These are phyloP conservation scores for Tricharina praecox DNA, from an alignment of 495 filamentous ascomycete species.

Conservation along the genomic window DNA sequence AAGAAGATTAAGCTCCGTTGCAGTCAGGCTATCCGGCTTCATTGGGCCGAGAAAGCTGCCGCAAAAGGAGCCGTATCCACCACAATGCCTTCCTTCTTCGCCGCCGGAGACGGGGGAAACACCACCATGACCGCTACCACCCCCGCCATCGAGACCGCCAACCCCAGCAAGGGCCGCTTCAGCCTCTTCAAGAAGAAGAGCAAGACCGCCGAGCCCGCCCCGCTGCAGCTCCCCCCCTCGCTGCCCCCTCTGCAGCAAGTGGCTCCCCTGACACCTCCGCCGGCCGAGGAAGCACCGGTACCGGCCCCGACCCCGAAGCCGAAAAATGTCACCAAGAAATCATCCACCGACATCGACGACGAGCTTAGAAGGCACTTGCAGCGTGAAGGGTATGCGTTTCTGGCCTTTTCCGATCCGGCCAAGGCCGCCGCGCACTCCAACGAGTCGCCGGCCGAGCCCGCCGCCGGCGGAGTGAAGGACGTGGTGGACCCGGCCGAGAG, in stretches of 20 bases:
- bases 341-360: slow-evolving; percentile 5
- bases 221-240: not conserved
- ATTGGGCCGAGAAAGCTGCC: not conserved
- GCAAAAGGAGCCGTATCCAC: not conserved
- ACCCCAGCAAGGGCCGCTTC: not conserved
- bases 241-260: not conserved
- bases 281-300: not conserved
- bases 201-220: not conserved
- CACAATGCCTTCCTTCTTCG: not conserved
- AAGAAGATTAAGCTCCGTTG: not conserved
- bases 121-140: not conserved
- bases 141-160: too few species aligned
- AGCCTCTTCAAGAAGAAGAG: not conserved
- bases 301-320: not conserved
- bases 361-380: slow-evolving; percentile 7
- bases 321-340: not conserved
- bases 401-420: not conserved
- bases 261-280: not conserved
- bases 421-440: not conserved
- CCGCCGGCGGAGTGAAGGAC: not conserved
- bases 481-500: not conserved
- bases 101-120: not conserved
- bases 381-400: slow-evolving; percentile 4
- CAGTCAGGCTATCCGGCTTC: slow-evolving; percentile 1
- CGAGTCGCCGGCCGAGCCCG: not conserved